Base-by-base conservation (phyloP, 805 yeast species). In the Jamesozyma hellenica region DNA sequence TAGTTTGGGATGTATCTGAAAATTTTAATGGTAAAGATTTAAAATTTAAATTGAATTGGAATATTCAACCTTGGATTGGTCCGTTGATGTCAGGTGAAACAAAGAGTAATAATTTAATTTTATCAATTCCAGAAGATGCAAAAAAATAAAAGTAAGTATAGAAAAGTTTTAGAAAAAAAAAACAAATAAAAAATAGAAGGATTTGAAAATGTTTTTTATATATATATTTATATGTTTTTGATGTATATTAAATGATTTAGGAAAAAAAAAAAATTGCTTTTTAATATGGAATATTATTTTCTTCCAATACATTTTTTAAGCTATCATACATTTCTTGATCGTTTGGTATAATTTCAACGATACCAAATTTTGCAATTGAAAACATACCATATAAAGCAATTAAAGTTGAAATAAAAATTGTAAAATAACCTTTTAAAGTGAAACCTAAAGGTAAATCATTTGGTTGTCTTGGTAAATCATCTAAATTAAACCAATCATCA, bases 11-110 rank as follows among this genome's bases (percentile, higher is more conserved):
- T 61, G 71, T 79, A 38, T 79, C 77, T 51, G 72, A 73, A 26
- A 49, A 62, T 12, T 56, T 80, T 44, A 65, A 74, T 36, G 75
- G 73, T 38, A 74, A 82, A 51, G 74, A 79, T 17, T 85, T 94
- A 16, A 67, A 64, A 4, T 66, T 90, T 41, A 75, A 70, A 44
- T 66, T 90, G 38, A 87, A 84, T 47, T 90, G 95, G 90, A 88
- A 88, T 57, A 71, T 90, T 34, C 97, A 90, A 64, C 98, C 98
- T 1, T 71, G 78, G 58, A 75, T 90, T 7, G 98, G 98, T 11
- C 76, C 86, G 0, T 63, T 90, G 46, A 57, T 77, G 0, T 82
- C 67, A 59, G 96, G 95, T 3, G 70, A 72, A 39, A 70, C 76
- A 1, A 45, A 39, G 0, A 65, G 64, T 14, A 53, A 51, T n/a